Evolutionary conservation across 768 basidiomycete species (phyloP).

Genomic region (Galerina sulciceps): DNA sequence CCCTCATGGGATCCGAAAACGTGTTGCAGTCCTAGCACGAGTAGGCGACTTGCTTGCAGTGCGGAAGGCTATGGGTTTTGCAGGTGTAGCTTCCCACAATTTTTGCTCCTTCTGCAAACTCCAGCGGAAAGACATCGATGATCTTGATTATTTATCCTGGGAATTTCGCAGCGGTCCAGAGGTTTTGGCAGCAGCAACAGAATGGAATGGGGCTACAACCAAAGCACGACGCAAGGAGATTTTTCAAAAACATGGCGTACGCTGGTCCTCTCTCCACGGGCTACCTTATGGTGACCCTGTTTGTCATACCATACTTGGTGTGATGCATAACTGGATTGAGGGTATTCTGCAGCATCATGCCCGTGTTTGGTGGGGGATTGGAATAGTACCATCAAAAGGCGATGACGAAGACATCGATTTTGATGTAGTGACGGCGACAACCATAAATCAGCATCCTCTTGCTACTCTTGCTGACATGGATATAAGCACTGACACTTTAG

Average conservation of each 20-base stretch:
- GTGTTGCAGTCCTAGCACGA: conserved; percentile 18
- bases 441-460: too few species aligned
- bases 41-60: conserved; percentile 26
- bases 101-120: conserved; percentile 25
- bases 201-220: conserved; percentile 18
- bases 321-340: conserved; percentile 32
- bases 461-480: too few species aligned
- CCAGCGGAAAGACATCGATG: conserved; percentile 4
- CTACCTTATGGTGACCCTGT: conserved; percentile 27
- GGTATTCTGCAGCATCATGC: conserved; percentile 18
- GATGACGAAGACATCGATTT: too few species aligned
- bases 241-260: conserved; percentile 19
- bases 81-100: conserved; percentile 17
- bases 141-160: conserved; percentile 6
- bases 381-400: too few species aligned
- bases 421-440: too few species aligned
- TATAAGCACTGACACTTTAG: background rate
- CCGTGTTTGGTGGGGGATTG: background rate
- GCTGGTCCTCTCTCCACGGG: conserved; percentile 22
- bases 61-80: conserved; percentile 23
- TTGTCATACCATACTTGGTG: conserved; percentile 23
- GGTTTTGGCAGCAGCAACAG: conserved; percentile 11
- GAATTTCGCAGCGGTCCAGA: conserved; percentile 11
- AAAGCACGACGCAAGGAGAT: conserved; percentile 16
- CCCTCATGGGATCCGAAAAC: conserved; percentile 17